phyloP scores from a whole-genome alignment of 2,329 filamentous ascomycete genomes.

The Paracoccidioides lutzii region DNA sequence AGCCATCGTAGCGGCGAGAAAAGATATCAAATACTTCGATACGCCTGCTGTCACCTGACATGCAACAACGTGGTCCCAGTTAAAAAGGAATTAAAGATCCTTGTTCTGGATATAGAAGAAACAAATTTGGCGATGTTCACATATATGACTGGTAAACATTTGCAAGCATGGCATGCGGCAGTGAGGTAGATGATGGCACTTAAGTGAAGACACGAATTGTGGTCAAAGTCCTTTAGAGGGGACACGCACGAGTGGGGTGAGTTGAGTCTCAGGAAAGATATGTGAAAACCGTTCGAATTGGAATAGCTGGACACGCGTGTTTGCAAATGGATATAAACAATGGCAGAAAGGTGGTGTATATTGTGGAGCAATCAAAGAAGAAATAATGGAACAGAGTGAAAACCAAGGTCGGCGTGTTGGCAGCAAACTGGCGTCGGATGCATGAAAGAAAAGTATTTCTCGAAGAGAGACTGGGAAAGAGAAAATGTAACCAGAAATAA shows the following conservation, averaged over 20 bases:
- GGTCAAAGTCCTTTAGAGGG: conserved; percentile 2
- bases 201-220: conserved; percentile 3
- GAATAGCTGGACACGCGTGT: neutral
- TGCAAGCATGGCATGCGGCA: conserved; percentile 2
- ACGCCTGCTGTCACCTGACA: conserved; percentile 2
- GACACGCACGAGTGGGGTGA: conserved; percentile 7
- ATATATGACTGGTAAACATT: conserved; percentile 4
- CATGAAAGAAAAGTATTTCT: conserved; percentile 10
- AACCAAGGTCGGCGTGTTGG: conserved; percentile 4
- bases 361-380: conserved; percentile 8
- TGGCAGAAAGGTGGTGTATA: conserved; percentile 5
- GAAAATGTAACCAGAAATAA: conserved; percentile 3
- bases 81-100: neutral
- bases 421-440: conserved; percentile 4
- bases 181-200: neutral
- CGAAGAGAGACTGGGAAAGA: neutral
- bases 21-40: conserved; percentile 5
- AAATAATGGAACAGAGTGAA: neutral
- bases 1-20: conserved; percentile 1
- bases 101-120: neutral
- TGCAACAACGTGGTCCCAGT: conserved; percentile 3
- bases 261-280: neutral
- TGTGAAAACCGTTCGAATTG: conserved; percentile 6
- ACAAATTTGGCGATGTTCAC: neutral
- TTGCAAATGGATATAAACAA: conserved; percentile 3